Evolutionary conservation across 2,329 filamentous ascomycete genomes (phyloP).

Genomic region (Phyllosticta citriasiana): DNA sequence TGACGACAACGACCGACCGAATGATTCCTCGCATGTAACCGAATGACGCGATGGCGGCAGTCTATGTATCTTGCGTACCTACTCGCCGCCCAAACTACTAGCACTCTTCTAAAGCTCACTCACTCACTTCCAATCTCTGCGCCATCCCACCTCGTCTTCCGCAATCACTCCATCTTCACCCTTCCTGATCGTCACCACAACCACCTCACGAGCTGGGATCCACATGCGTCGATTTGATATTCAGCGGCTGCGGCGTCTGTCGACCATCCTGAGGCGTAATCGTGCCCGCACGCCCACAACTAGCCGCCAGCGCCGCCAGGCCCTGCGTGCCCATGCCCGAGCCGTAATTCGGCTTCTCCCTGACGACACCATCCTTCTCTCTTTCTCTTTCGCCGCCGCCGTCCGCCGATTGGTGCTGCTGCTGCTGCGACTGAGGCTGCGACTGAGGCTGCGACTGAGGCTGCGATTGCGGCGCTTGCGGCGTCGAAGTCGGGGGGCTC

Average conservation of each 20-base stretch:
- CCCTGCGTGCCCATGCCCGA: conserved; percentile 2
- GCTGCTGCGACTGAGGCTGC: background rate
- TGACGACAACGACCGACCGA: no score
- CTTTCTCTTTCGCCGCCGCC: background rate
- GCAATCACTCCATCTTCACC: no score
- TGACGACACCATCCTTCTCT: background rate
- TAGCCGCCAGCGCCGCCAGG: conserved; percentile 1
- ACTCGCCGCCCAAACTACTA: no score
- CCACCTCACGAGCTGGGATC: conserved; percentile 8
- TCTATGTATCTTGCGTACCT: no score
- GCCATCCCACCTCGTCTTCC: no score
- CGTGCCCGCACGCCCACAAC: conserved; percentile 1
- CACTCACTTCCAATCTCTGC: no score
- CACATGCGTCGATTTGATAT: conserved; percentile 9
- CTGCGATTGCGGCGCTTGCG: background rate
- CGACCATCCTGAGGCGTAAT: conserved; percentile 9
- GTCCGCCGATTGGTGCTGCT: background rate
- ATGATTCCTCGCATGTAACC: no score
- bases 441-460: background rate
- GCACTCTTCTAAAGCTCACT: no score
- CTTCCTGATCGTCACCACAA: no score
- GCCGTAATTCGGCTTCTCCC: background rate
- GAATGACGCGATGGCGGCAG: no score
- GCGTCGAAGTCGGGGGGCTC: background rate
- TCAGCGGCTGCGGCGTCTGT: conserved; percentile 7